Conservation (phyloP, 2,329 filamentous ascomycete species). For the Claviceps quebecensis region DNA sequence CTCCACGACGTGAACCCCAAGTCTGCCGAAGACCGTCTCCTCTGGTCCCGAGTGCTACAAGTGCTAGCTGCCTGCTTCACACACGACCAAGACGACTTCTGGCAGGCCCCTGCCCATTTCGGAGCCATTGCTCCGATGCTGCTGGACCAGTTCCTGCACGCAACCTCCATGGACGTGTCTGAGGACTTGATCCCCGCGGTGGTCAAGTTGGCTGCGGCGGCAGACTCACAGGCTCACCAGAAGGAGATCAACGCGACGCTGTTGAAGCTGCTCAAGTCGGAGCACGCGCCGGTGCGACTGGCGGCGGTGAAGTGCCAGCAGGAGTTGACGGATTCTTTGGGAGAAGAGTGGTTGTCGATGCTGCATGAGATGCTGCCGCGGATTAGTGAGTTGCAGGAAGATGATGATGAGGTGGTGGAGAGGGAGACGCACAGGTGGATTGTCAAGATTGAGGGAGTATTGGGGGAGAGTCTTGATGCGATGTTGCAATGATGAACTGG, state of each 20-base stretch:
- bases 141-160: conserved; percentile 48
- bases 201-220: conserved; percentile 64
- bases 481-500: conserved; percentile 60
- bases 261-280: conserved; percentile 63
- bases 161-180: conserved; percentile 26
- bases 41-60: conserved; percentile 57
- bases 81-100: conserved; percentile 90
- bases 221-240: conserved; percentile 77
- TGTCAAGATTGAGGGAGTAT: conserved; percentile 69
- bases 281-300: conserved; percentile 57
- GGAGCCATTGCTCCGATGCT: conserved; percentile 55
- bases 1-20: conserved; percentile 39
- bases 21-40: conserved; percentile 32
- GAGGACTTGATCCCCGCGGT: conserved; percentile 57
- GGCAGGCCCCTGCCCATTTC: conserved; percentile 86
- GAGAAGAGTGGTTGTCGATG: conserved; percentile 86
- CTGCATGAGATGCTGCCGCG: conserved; percentile 92
- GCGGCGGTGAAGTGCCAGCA: conserved; percentile 75
- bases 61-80: conserved; percentile 66
- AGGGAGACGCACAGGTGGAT: conserved; percentile 84
- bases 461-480: conserved; percentile 80
- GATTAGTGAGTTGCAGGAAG: conserved; percentile 90
- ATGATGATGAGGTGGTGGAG: conserved; percentile 90
- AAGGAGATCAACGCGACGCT: conserved; percentile 74
- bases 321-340: conserved; percentile 61